Evolutionary conservation across 139 green algal species (phyloP).

Genomic region (Gonium pectorale): DNA sequence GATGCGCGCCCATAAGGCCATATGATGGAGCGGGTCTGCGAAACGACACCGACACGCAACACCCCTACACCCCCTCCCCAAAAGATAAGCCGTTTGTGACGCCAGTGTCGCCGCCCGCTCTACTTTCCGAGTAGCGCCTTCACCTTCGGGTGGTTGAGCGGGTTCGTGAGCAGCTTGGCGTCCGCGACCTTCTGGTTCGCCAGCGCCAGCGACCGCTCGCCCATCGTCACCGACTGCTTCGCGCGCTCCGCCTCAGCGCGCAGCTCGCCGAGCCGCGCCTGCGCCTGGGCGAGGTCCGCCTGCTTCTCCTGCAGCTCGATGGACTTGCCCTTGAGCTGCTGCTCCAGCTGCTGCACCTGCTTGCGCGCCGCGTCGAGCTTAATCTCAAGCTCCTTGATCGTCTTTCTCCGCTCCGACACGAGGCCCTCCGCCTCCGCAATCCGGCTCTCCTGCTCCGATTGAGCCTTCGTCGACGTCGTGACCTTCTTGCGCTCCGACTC

Average conservation of each 20-base stretch:
- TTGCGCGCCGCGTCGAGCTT: slow-evolving; percentile 40
- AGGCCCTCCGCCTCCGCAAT: slow-evolving; percentile 1
- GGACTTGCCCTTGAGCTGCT: slow-evolving; percentile 21
- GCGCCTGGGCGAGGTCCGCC: slow-evolving; percentile 3
- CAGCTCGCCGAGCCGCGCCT: slow-evolving; percentile 20
- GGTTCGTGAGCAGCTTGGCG: slow-evolving; percentile 33
- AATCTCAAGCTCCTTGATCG: slow-evolving; percentile 18
- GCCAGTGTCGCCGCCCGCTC: no score
- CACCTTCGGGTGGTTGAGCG: slow-evolving; percentile 43
- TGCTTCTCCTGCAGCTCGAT: slow-evolving; percentile 15
- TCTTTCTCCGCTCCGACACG: neutral
- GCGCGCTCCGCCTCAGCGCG: slow-evolving; percentile 11
- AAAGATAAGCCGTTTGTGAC: no score
- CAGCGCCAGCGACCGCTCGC: slow-evolving; percentile 22
- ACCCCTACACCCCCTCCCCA: no score
- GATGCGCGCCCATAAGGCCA: no score
- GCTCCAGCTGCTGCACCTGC: slow-evolving; percentile 37
- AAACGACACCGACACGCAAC: no score
- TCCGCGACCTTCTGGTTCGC: slow-evolving; percentile 22
- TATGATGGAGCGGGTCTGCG: no score
- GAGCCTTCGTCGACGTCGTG: neutral
- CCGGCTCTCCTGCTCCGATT: neutral
- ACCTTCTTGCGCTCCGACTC: slow-evolving; percentile 19
- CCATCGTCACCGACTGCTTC: slow-evolving; percentile 21
- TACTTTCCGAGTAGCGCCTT: neutral